phyloP scores from a whole-genome alignment of 768 basidiomycete species.

The Mycena venus region DNA sequence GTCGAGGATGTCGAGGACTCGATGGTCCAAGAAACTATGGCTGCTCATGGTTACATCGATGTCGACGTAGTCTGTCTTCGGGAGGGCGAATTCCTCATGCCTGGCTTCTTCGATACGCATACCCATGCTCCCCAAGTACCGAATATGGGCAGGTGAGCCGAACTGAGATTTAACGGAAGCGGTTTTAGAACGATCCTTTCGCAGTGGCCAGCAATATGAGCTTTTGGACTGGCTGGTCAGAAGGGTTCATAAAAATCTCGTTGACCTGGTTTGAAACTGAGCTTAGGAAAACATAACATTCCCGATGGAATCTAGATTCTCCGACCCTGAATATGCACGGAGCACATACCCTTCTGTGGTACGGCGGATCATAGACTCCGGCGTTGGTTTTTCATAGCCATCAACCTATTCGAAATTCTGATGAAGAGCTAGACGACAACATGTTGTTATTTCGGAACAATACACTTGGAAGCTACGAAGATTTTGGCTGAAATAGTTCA shows the following conservation, averaged over 20 bases:
- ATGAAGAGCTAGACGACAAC: constrained; percentile 81
- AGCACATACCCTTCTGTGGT: constrained; percentile 81
- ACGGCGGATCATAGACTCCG: constrained; percentile 75
- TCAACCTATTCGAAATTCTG: constrained; percentile 10
- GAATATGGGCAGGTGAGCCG: constrained; percentile 72
- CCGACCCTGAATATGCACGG: constrained; percentile 76
- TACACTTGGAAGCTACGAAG: constrained; percentile 87
- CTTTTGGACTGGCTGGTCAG: constrained; percentile 86
- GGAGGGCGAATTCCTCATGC: constrained; percentile 80
- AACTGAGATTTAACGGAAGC: constrained; percentile 32
- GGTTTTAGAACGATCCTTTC: constrained; percentile 6
- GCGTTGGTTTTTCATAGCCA: constrained; percentile 66
- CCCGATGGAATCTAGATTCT: constrained; percentile 86
- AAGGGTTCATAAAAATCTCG: background rate
- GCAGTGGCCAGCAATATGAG: constrained; percentile 86
- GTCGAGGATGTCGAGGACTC: constrained; percentile 66
- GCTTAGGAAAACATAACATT: constrained; percentile 76
- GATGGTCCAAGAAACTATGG: constrained; percentile 63
- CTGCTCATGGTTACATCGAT: constrained; percentile 62
- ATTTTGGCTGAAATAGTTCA: constrained; percentile 83
- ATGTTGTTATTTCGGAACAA: constrained; percentile 89
- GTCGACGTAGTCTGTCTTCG: constrained; percentile 58
- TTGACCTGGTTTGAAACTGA: background rate
- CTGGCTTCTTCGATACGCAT: constrained; percentile 94
- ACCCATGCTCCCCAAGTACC: constrained; percentile 89